Base-by-base conservation (phyloP, 768 basidiomycete genomes). In the Psilocybe tampanensis region DNA sequence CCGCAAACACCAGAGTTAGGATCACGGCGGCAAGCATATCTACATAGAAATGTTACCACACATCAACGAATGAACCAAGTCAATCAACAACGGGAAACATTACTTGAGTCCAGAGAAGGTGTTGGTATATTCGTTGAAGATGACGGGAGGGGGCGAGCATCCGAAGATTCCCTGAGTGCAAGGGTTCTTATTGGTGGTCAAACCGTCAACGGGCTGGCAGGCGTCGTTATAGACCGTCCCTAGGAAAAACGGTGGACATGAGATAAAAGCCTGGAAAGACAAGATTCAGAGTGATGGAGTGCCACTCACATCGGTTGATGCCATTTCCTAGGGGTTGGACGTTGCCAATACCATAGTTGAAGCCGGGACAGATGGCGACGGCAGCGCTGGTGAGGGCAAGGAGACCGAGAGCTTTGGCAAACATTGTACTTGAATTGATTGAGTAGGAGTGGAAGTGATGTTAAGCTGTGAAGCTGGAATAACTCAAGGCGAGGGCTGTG, bases 331-430 rank as follows among this genome's bases (percentile, higher is more conserved):
- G 44, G 19, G 24, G 7, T 8, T 59, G 44, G 26, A 61, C 56
- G 47, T 70, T 70, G 19, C 71, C 70, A 45, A 71, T 68, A n/a
- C 49, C 71, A 23, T 59, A 70, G 60, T 70, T 66, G 57, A 67
- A 69, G 13, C 69, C 68, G 17, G 64, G 61, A 45, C 71, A 72
- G 18, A 70, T 66, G 17, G 48, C 48, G 3, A 50, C 2, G 34
- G n/a, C 34, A 13, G 18, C 12, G 29, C 18, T 50, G 34, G 18
- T 5, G 18, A 33, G 18, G 21, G 45, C 22, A 9, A 29, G 19
- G 15, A 47, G 7, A 3, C n/a, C 45, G 4, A 17, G 1, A 22
- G 22, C 12, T 39, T 39, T 39, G n/a, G 12, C 12, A 13, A 39
- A 13, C 36, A 39, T 39, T n/a, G n/a, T n/a, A n/a, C n/a, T n/a